Evolutionary conservation across 225 moss, liverwort and hornwort genomes (phyloP), one percentile per base, ranked within the genome.

Genomic region (Anthoceros angustus): DNA sequence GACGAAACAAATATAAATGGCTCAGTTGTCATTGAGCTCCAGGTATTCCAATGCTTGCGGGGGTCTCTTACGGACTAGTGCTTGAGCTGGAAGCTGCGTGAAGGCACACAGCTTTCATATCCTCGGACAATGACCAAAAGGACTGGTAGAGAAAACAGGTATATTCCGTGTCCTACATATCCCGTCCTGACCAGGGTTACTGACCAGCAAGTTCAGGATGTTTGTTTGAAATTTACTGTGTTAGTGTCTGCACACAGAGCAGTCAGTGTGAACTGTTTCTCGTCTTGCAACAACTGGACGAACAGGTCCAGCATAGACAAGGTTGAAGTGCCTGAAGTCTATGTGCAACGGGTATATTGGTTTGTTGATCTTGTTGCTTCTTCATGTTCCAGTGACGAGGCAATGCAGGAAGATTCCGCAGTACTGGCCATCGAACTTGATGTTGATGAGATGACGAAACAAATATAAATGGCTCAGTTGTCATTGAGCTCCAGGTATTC

Each of bases 381-480:
- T 72, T 45, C 68, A 70, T 66, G 39, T 46, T 63, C 76, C 86
- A 94, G 94, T 80, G 84, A 82, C 39, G 80, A 84, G 65, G 94
- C 88, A 62, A 90, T 83, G 86, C 78, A 86, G 46, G 94, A 80
- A 69, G 94, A 95, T 79, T 84, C 86, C 65, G 83, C 88, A 39
- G 79, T 95, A 40, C 75, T 95, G 86, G 90, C 90, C 45, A 83
- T 88, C 69, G 94, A 95, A 79, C 87, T 95, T 63, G 90, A 90
- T 67, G 80, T 90, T 42, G 86, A 91, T 69, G 94, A 91, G 60
- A 64, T 95, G 72, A 82, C 79, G 42, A 77, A 81, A 41, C 83
- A 87, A 69, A 61, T 63, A 48, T 63, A 10, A 21, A 55, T 18
- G 55, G 46, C 46, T 2, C 1, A 48, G 18, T 48, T 6, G 2